Evolutionary conservation across 2,329 filamentous ascomycete species (phyloP).

Genomic region (Diaporthe ampelina): DNA sequence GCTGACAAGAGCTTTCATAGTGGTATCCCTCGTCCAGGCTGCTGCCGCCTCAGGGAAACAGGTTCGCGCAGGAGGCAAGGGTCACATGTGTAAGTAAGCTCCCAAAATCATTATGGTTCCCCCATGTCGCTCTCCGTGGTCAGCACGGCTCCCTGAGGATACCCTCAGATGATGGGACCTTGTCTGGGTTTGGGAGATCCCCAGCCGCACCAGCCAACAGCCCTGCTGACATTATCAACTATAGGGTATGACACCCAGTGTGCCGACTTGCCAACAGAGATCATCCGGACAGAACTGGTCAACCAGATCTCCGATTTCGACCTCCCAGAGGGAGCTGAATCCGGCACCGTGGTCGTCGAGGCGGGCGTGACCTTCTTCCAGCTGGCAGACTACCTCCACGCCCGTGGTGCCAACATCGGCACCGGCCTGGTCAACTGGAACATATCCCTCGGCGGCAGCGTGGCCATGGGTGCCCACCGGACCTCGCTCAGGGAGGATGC

Average conservation of each 20-base stretch:
- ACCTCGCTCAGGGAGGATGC: slow-evolving; percentile 62
- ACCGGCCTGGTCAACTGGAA: slow-evolving; percentile 69
- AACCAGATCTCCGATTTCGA: slow-evolving; percentile 72
- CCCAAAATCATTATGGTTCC: slow-evolving; percentile 40
- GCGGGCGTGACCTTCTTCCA: slow-evolving; percentile 66
- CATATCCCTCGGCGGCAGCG: slow-evolving; percentile 63
- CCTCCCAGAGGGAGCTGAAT: slow-evolving; percentile 52
- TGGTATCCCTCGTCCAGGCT: slow-evolving; percentile 55
- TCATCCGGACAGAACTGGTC: slow-evolving; percentile 66
- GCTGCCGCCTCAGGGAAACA: slow-evolving; percentile 55
- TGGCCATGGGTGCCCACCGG: slow-evolving; percentile 67
- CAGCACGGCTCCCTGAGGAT: neutral
- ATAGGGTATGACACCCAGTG: slow-evolving; percentile 64
- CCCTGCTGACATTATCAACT: neutral
- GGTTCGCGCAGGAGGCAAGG: slow-evolving; percentile 63
- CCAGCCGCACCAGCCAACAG: neutral
- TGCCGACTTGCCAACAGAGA: slow-evolving; percentile 62
- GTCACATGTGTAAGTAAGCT: slow-evolving; percentile 57
- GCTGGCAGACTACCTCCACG: slow-evolving; percentile 64
- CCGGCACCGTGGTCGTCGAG: slow-evolving; percentile 63
- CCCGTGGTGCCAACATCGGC: slow-evolving; percentile 60
- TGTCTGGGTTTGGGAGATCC: neutral
- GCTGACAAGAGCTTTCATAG: slow-evolving; percentile 22
- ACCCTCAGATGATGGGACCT: neutral
- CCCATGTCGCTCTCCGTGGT: neutral